Conservation (phyloP, 83 land plant species). For the Thuja plicata region DNA sequence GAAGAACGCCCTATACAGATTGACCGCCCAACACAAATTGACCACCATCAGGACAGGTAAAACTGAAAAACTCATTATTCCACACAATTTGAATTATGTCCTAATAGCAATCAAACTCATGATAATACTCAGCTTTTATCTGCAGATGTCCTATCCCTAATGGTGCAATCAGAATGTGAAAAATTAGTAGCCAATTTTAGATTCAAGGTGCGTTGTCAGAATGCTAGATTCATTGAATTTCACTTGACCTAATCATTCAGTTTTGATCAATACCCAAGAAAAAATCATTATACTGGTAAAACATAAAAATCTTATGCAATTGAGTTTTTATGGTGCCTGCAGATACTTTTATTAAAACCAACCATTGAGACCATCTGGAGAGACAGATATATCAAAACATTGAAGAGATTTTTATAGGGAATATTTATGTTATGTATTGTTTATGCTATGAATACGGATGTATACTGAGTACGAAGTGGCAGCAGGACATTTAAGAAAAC, state of each 20-base stretch:
- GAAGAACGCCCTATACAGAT: slow-evolving; percentile 2
- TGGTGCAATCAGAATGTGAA: slow-evolving; percentile 2
- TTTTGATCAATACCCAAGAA: too few relatives aligned
- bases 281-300: too few relatives aligned
- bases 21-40: not conserved
- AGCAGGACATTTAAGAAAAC: not conserved
- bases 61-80: not conserved
- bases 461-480: not conserved
- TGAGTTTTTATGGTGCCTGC: not conserved
- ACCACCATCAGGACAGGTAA: not conserved
- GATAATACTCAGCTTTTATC: not conserved
- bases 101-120: not conserved
- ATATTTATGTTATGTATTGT: not conserved
- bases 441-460: not conserved
- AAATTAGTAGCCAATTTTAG: not conserved
- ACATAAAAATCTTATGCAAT: not conserved
- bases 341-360: not conserved
- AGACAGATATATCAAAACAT: not conserved
- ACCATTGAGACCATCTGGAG: not conserved
- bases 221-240: not conserved
- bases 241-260: too few relatives aligned
- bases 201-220: not conserved
- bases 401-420: not conserved
- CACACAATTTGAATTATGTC: not conserved
- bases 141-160: not conserved